These are phyloP conservation scores for Pontederia paniculata DNA, from an alignment of 176 grass and related monocot species.

Conservation along the genomic window DNA sequence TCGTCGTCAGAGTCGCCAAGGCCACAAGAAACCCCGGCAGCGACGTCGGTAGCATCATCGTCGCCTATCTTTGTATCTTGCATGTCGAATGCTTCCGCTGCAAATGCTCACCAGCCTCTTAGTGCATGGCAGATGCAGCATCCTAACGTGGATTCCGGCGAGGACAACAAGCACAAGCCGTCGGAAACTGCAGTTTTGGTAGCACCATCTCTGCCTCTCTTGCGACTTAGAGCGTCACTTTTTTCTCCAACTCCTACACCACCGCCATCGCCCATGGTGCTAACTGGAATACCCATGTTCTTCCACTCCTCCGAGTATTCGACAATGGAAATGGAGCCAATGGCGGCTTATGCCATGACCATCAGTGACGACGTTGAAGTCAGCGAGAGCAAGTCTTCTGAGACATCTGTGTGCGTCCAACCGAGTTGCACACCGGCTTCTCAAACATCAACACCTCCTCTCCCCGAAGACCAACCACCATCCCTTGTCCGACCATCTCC, in stretches of 20 bases:
- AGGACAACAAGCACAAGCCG: constrained; percentile 1
- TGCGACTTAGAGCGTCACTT: not conserved
- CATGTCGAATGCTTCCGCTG: not conserved
- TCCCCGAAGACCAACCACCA: not conserved
- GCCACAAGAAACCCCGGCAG: too few relatives aligned
- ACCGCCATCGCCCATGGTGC: constrained; percentile 23
- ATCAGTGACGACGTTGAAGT: constrained; percentile 3
- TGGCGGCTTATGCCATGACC: constrained; percentile 3
- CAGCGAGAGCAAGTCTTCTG: not conserved
- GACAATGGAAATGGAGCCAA: not conserved
- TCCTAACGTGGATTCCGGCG: not conserved
- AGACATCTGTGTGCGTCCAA: not conserved
- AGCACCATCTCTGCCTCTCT: not conserved
- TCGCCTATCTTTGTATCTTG: not conserved
- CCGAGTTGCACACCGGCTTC: not conserved
- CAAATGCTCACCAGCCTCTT: not conserved
- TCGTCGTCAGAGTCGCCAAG: not conserved
- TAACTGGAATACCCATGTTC: constrained; percentile 15
- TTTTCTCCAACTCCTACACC: constrained; percentile 16
- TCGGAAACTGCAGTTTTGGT: not conserved
- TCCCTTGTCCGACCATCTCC: not conserved
- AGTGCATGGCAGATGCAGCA: not conserved
- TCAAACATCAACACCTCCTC: not conserved
- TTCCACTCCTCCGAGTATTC: not conserved
- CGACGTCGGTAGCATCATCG: not conserved